Evolutionary conservation across 2,329 filamentous ascomycete genomes (phyloP), one percentile per base, ranked within the genome.

Genomic region (Xylariomycetidae sp.): DNA sequence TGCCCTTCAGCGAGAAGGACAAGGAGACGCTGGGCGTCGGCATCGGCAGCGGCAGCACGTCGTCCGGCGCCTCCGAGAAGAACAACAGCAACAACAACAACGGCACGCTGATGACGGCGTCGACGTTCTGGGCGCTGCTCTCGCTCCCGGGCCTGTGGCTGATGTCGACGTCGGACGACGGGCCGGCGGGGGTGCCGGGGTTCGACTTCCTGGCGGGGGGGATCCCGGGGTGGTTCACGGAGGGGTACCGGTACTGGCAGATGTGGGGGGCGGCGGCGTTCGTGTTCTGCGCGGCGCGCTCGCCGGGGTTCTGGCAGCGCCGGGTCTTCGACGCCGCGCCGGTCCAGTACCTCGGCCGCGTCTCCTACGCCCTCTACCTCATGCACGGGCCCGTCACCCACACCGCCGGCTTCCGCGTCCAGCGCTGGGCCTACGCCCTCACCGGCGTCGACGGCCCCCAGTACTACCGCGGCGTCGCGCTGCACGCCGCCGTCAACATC

Each of bases 301-400:
- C 66, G 4, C 50, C 55, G 3, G n/a, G n/a, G n/a, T n/a, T n/a
- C n/a, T 54, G 49, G 4, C 68, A 72, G 60, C 68, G 71, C 46
- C 54, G 58, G 13, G 57, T 75, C 36, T 75, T 78, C 54, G 68
- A 68, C 47, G 57, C 60, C 2, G 47, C 56, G 2, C 44, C 63
- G 12, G 59, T 75, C 3, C 73, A 76, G 48, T 79, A 79, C 53
- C 58, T 79, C 5, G 76, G 76, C 38, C 68, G 68, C 48, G 70
- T 79, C 43, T 77, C 72, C 32, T 80, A 75, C 48, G 68, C 72
- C 31, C 50, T 80, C 17, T 80, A 80, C 51, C 64, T 80, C 10
- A 70, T 78, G 60, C 76, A 80, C 49, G 72, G 74, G 1, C 70
- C 72, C 4, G 63, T 69, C 3, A 63, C 71, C 48, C 72, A 75